Base-by-base conservation (phyloP, 2,329 filamentous ascomycete genomes). In the Penicillium sp. region DNA sequence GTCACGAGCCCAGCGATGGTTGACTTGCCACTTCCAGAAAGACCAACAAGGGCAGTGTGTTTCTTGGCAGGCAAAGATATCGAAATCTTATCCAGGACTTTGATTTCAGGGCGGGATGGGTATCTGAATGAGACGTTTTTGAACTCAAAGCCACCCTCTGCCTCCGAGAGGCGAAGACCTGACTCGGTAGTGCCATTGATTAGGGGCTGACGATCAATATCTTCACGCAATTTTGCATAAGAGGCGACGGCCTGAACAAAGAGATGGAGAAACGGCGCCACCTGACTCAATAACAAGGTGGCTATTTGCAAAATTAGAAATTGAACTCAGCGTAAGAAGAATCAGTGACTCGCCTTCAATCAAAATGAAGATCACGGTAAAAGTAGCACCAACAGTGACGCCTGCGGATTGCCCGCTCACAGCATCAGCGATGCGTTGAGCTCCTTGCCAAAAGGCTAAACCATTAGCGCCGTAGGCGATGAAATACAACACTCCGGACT, bases 361-460 rank as follows among this genome's bases (percentile, higher is more conserved):
- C 16, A 77, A 62, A 39, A 77, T 69, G 50, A 77, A 77, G 10
- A 77, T 77, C 0, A 77, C 75, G 0, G 75, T 77, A 39, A 75
- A 77, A 0, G 69, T 69, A 22, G 74, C 63, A 36, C 75, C 75
- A 4, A 77, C 74, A 9, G 73, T 73, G 19, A 61, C 58, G 10
- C 69, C 70, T 0, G 54, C 31, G 2, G 64, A 50, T 13, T 60
- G 58, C 1, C 52, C 35, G 2, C 52, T 52, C 22, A 74, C 67
- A 4, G 68, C 52, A n/a, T 68, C 75, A 11, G 80, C 81, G 43
- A 87, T 81, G 53, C 81, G 81, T 37, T 77, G 79, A 61, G 84
- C 87, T 50, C 87, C 87, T 69, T 89, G 83, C 85, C 86, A 90
- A 68, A 88, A 89, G 0, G 87, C 85, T 14, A 90, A 77, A 1